A percentile compares a stretch with the other conserved stretches of the same genome.
Evolutionary conservation across 306 rosid genomes (phyloP).

Genomic region (Ormosia emarginata): DNA sequence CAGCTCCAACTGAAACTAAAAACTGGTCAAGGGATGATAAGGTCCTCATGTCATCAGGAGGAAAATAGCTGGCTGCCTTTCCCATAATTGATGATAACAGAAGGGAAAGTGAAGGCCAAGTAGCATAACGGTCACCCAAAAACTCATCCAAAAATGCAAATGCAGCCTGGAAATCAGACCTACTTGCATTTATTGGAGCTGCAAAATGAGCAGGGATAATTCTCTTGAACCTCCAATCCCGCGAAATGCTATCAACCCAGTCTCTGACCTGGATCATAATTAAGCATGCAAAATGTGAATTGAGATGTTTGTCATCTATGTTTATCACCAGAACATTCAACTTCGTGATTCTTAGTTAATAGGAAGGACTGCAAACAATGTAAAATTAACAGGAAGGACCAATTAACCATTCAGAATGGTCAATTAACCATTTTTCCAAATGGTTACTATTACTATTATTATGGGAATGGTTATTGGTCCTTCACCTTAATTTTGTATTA

Average conservation of each 20-base stretch:
- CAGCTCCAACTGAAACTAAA: conserved; percentile 87
- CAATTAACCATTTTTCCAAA: too few relatives aligned
- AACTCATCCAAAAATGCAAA: conserved; percentile 85
- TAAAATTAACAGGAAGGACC: too few relatives aligned
- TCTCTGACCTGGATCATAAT: conserved; percentile 69
- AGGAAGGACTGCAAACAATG: too few relatives aligned
- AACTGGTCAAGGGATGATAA: conserved; percentile 86
- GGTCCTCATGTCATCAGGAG: conserved; percentile 96
- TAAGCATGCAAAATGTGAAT: not conserved
- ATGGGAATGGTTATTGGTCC: too few relatives aligned
- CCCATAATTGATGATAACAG: conserved; percentile 77
- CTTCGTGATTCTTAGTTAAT: not conserved
- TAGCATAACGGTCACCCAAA: conserved; percentile 51
- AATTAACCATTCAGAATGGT: too few relatives aligned
- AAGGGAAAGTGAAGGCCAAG: conserved; percentile 65
- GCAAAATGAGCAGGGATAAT: conserved; percentile 91
- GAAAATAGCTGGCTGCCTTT: conserved; percentile 89
- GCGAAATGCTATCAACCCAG: conserved; percentile 75
- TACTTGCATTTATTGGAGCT: conserved; percentile 74
- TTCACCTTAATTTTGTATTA: too few relatives aligned
- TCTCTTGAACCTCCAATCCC: conserved; percentile 87
- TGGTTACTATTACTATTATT: too few relatives aligned
- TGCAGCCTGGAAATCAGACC: conserved; percentile 74
- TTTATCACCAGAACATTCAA: not conserved
- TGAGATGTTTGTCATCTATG: not conserved